Percentiles rank a stretch among this genome's conserved stretches.
Conservation (phyloP, 2,329 filamentous ascomycete species). For the Truncatella angustata region DNA sequence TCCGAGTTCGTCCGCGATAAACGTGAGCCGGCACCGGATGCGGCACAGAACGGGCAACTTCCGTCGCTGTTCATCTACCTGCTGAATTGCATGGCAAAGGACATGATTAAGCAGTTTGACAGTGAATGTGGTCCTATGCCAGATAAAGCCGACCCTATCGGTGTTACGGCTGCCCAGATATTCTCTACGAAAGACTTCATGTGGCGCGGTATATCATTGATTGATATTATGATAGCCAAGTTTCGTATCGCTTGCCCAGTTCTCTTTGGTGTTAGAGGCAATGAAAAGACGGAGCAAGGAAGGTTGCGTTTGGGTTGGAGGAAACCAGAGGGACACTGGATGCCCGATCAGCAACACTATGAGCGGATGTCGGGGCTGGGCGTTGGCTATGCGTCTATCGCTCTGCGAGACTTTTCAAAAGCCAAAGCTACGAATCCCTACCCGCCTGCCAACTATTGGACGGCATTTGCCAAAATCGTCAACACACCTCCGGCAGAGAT, state of each 20-base stretch:
- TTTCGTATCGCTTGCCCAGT: slow-evolving; percentile 78
- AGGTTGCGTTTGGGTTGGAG: slow-evolving; percentile 72
- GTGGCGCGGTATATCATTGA: slow-evolving; percentile 66
- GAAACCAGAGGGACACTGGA: slow-evolving; percentile 55
- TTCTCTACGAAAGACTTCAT: slow-evolving; percentile 68
- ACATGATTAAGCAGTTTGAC: slow-evolving; percentile 67
- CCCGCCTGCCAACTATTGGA: slow-evolving; percentile 82
- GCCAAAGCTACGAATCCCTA: slow-evolving; percentile 69
- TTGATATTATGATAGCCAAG: slow-evolving; percentile 86
- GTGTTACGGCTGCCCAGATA: slow-evolving; percentile 72
- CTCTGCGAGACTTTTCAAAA: slow-evolving; percentile 77
- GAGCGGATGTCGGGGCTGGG: slow-evolving; percentile 82
- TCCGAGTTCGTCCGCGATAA: slow-evolving; percentile 49
- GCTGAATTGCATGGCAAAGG: slow-evolving; percentile 74
- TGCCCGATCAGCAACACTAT: slow-evolving; percentile 70
- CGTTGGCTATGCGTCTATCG: slow-evolving; percentile 79
- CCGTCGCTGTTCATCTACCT: slow-evolving; percentile 71
- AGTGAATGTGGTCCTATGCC: slow-evolving; percentile 64
- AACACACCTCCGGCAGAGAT: slow-evolving; percentile 68
- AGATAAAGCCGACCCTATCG: slow-evolving; percentile 72
- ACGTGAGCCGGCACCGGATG: slow-evolving; percentile 46
- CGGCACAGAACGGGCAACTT: slow-evolving; percentile 52
- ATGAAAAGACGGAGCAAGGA: slow-evolving; percentile 69
- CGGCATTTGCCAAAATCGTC: slow-evolving; percentile 69
- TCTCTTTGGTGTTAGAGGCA: slow-evolving; percentile 79